Evolutionary conservation across 1,284 basidiomycete species (phyloP).

Genomic region (Ganoderma leucocontextum): DNA sequence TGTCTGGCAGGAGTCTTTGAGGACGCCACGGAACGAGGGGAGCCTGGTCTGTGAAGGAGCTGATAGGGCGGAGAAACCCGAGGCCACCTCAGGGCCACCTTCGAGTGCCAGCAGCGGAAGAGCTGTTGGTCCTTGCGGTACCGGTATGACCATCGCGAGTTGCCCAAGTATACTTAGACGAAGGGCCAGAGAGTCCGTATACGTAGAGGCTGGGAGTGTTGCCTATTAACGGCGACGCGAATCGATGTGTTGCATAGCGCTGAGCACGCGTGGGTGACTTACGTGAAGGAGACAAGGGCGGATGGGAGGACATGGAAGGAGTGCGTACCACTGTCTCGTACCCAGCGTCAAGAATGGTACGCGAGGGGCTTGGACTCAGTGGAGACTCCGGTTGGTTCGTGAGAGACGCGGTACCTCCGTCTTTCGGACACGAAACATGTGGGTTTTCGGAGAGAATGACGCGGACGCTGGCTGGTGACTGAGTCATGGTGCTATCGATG

Average conservation of each 20-base stretch:
- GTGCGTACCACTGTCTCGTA: slow-evolving; percentile 35
- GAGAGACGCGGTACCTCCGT: neutral
- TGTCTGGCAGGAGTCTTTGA: slow-evolving; percentile 37
- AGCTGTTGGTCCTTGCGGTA: slow-evolving; percentile 36
- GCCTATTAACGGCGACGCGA: slow-evolving; percentile 29
- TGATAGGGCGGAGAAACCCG: slow-evolving; percentile 35
- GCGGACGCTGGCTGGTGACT: neutral
- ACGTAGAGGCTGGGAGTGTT: slow-evolving; percentile 36
- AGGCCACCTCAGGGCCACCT: slow-evolving; percentile 37
- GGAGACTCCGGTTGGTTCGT: neutral
- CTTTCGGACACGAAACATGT: neutral
- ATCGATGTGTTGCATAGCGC: slow-evolving; percentile 7
- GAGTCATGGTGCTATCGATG: neutral
- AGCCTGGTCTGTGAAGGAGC: slow-evolving; percentile 36
- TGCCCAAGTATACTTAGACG: slow-evolving; percentile 34
- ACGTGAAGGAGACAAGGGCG: neutral
- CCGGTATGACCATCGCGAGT: slow-evolving; percentile 35
- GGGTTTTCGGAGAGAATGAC: neutral
- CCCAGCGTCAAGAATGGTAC: slow-evolving; percentile 37
- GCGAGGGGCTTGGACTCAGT: slow-evolving; percentile 31
- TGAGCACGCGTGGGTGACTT: slow-evolving; percentile 9
- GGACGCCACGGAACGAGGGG: slow-evolving; percentile 36
- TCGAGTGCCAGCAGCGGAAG: slow-evolving; percentile 32
- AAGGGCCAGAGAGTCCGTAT: slow-evolving; percentile 37
- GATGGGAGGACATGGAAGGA: neutral